Evolutionary conservation across 768 basidiomycete species (phyloP).

Genomic region (Pleurotus pulmonarius): DNA sequence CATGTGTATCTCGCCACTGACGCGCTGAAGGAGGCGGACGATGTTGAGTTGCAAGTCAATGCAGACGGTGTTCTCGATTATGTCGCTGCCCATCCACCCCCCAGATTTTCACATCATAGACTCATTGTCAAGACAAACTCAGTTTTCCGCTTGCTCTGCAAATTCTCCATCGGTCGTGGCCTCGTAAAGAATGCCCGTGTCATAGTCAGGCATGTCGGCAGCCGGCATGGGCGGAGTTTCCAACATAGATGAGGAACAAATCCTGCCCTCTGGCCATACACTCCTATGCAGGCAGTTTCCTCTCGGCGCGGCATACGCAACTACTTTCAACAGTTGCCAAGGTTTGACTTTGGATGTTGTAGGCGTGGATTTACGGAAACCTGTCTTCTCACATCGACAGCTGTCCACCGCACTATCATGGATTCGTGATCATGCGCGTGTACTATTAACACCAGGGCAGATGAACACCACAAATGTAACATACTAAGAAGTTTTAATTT

Average conservation of each 20-base stretch:
- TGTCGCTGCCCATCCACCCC: too few species aligned
- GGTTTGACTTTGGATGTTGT: constrained; percentile 33
- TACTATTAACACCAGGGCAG: background rate
- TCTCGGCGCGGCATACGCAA: constrained; percentile 33
- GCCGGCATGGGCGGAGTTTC: too few species aligned
- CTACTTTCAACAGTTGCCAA: constrained; percentile 40
- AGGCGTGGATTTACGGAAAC: constrained; percentile 30
- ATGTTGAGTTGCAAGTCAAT: too few species aligned
- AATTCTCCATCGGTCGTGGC: too few species aligned
- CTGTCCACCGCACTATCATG: constrained; percentile 9
- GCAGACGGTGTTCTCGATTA: too few species aligned
- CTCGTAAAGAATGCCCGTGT: too few species aligned
- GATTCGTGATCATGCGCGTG: background rate
- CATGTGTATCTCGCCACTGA: too few species aligned
- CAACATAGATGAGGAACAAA: background rate
- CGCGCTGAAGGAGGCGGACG: too few species aligned
- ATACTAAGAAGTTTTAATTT: background rate
- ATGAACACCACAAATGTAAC: background rate
- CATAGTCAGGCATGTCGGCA: too few species aligned
- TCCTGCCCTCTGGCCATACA: constrained; percentile 23
- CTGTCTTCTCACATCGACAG: constrained; percentile 37
- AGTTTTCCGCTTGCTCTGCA: too few species aligned
- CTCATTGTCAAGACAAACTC: too few species aligned
- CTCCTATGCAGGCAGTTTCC: constrained; percentile 31
- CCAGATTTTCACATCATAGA: too few species aligned